Percentiles rank a stretch among this genome's conserved stretches.
Conservation (phyloP, 192 early-diverging fungal genomes). For the Coemansia sp. region DNA sequence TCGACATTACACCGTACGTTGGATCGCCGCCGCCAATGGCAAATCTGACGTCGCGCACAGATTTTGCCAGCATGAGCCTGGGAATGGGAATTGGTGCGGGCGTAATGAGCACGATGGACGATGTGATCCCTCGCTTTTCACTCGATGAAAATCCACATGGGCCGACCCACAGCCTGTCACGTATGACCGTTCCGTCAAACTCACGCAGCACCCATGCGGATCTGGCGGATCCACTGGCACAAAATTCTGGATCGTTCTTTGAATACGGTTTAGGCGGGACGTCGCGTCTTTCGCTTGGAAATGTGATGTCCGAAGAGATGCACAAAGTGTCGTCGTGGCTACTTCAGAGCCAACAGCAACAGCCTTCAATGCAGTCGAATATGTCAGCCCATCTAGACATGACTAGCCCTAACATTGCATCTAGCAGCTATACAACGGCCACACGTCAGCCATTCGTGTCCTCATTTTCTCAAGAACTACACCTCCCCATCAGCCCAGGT, state of each 20-base stretch:
- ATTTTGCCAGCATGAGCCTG: slow-evolving; percentile 40
- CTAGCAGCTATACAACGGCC: background rate
- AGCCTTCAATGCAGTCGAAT: slow-evolving; percentile 5
- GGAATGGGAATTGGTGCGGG: slow-evolving; percentile 51
- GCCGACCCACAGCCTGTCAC: slow-evolving; percentile 15
- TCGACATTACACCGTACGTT: slow-evolving; percentile 31
- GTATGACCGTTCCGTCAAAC: background rate
- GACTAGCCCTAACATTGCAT: background rate
- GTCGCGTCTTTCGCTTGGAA: slow-evolving; percentile 39
- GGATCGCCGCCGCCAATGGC: slow-evolving; percentile 38
- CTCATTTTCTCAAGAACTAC: background rate
- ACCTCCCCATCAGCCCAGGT: background rate
- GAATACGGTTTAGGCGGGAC: slow-evolving; percentile 46
- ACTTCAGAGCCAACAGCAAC: slow-evolving; percentile 39
- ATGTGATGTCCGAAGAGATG: slow-evolving; percentile 50
- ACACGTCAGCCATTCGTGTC: background rate
- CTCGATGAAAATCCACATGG: slow-evolving; percentile 26
- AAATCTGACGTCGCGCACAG: slow-evolving; percentile 32
- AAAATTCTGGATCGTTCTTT: slow-evolving; percentile 14
- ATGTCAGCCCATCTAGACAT: background rate
- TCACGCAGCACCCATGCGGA: background rate
- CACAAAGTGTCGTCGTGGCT: slow-evolving; percentile 51
- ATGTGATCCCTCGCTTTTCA: slow-evolving; percentile 47
- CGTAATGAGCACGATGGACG: slow-evolving; percentile 51
- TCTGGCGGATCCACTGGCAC: background rate